These are phyloP conservation scores for Neofusicoccum laricinum DNA, from an alignment of 2,329 filamentous ascomycete genomes.

Conservation along the genomic window DNA sequence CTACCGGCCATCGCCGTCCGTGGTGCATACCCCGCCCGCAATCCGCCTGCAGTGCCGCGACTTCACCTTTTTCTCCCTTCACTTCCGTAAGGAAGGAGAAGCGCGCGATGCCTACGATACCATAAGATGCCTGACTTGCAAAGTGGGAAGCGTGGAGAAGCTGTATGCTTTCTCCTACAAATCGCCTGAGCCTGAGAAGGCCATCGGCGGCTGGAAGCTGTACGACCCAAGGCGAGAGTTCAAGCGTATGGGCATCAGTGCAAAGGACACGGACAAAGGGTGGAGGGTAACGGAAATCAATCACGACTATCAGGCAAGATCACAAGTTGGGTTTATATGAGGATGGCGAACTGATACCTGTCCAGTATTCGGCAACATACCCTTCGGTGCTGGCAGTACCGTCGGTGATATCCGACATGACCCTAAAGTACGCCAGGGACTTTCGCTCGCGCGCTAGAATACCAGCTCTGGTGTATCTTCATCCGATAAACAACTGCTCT, in stretches of 20 bases:
- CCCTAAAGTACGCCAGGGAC: conserved; percentile 84
- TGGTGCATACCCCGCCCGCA: conserved; percentile 69
- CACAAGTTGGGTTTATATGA: background rate
- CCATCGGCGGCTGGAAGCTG: conserved; percentile 74
- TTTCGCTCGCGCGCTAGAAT: conserved; percentile 89
- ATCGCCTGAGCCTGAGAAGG: conserved; percentile 68
- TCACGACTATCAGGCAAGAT: conserved; percentile 66
- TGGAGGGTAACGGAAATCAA: conserved; percentile 95
- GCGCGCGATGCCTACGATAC: conserved; percentile 86
- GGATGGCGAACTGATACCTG: background rate
- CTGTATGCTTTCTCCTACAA: conserved; percentile 88
- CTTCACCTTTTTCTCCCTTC: conserved; percentile 90
- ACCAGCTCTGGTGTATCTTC: conserved; percentile 88
- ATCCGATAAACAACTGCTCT: conserved; percentile 93
- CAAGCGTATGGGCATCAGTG: conserved; percentile 79
- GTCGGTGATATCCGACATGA: conserved; percentile 89
- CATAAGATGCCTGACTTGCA: conserved; percentile 77
- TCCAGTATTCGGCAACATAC: conserved; percentile 83
- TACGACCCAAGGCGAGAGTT: conserved; percentile 88
- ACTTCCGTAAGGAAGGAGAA: conserved; percentile 70
- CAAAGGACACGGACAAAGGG: conserved; percentile 71
- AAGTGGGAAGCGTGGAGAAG: conserved; percentile 77
- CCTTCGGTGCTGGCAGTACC: conserved; percentile 82
- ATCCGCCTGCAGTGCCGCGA: conserved; percentile 88
- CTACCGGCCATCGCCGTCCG: conserved; percentile 69